Evolutionary conservation across 2,329 filamentous ascomycete genomes (phyloP), one percentile per base, ranked within the genome.

Genomic region (Dactylonectria estremocensis): DNA sequence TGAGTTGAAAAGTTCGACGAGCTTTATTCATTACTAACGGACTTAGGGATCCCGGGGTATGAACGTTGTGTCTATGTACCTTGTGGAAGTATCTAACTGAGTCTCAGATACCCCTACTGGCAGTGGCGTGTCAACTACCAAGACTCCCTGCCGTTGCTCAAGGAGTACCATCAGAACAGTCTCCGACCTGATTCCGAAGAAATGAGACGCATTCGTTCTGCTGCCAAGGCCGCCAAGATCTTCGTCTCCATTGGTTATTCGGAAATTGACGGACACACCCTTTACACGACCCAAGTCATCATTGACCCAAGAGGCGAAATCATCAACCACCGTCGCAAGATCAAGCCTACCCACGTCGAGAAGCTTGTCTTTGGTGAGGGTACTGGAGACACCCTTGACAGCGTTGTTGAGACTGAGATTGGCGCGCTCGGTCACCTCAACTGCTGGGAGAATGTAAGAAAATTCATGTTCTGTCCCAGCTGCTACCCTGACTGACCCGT

Each of bases 351-450:
- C 1, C 83, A 86, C 64, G 77, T 86, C 45, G 84, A 86, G 73
- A 80, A 83, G 48, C 78, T 82, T 2, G 79, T 83, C 48, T 90
- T 87, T 72, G 88, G 88, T 2, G 88, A 90, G 56, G 88, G 87
- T 2, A 83, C 86, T 1, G 88, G 86, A 2, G 86, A 89, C 43
- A 86, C 87, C n/a, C 85, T 88, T 52, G 66, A 69, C 59, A 68
- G 73, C 0, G 88, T 89, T 0, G 82, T 84, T 5, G 81, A 86
- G 46, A 84, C 84, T 1, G 80, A 81, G 1, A 85, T 87, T 55
- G 87, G 86, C 2, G 84, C 84, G 3, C 80, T 89, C 5, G 88
- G 87, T 0, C 84, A 83, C 4, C 78, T 89, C 28, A 88, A 87
- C 70, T 89, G 87, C 77, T 89, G 86, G 85, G 86, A 89, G 72